Base-by-base conservation (phyloP, 768 basidiomycete genomes). In the Tricholoma terreum region DNA sequence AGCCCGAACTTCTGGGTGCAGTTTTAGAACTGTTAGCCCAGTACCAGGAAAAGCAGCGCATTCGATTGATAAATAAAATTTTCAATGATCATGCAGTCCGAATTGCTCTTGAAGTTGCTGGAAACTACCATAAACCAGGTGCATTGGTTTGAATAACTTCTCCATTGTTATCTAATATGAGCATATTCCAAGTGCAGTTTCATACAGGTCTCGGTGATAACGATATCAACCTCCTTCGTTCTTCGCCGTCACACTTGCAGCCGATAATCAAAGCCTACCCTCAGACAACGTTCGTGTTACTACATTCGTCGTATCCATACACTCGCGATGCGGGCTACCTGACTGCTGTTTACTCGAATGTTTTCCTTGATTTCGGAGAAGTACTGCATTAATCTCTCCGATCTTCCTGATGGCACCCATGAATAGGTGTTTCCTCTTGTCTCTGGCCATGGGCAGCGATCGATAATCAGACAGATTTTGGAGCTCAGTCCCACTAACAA, bases 201-300 rank as follows among this genome's bases (percentile, higher is more conserved):
- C 90, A 92, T 63, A 91, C 88, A 7, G 90, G 90, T 31, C 77
- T 92, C 1, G 90, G 90, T 5, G 90, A 92, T 62, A 83, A 80
- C 56, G 87, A 92, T 54, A 81, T 92, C 50, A 77, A 71, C 22
- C 72, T 91, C 33, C 62, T 73, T 17, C 76, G 74, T 6, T 77
- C 86, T 1, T 85, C 85, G 3, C 89, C 90, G 1, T 75, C 87
- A 8, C 79, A 82, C 50, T 71, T 92, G 65, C 89, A 92, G 64
- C 76, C 84, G 3, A 67, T 89, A 58, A 88, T 92, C 65, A 80
- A 81, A 59, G 81, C 80, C 7, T 85, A 78, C 60, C 84, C 87
- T 0, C 55, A 80, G 5, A 80, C 86, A 2, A 77, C 67, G 5
- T 80, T 92, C 56, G 82, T 92, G 17, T 76, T 92, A 14, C 75